A percentile compares a stretch with the other conserved stretches of the same genome.
phyloP scores from a whole-genome alignment of 495 filamentous ascomycete species.

The Penicillium odoratum region DNA sequence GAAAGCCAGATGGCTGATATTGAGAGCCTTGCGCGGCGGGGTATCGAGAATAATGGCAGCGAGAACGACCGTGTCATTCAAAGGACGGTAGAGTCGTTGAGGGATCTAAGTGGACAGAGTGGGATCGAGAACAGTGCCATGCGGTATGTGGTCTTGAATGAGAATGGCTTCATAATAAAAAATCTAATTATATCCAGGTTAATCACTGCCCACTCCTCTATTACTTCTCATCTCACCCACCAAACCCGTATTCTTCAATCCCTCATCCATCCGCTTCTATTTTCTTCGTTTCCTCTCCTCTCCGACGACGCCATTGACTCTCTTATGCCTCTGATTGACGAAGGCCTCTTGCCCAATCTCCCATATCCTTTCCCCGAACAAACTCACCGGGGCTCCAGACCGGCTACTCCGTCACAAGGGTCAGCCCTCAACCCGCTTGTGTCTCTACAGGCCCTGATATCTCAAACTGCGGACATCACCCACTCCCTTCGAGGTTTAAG shows the following conservation, averaged over 20 bases:
- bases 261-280: conserved; percentile 67
- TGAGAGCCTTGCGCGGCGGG: conserved; percentile 70
- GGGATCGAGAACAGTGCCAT: conserved; percentile 77
- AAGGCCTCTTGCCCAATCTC: conserved; percentile 49
- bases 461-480: conserved; percentile 71
- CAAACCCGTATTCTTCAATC: conserved; percentile 81
- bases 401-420: conserved; percentile 35
- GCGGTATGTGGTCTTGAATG: conserved; percentile 52
- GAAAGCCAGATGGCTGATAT: conserved; percentile 76
- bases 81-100: conserved; percentile 69
- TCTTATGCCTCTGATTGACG: conserved; percentile 64
- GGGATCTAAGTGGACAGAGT: conserved; percentile 79
- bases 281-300: conserved; percentile 52
- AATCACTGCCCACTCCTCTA: conserved; percentile 82
- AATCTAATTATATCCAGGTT: conserved; percentile 52
- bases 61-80: conserved; percentile 66
- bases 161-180: conserved; percentile 14
- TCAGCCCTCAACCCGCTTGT: conserved; percentile 47
- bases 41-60: conserved; percentile 70
- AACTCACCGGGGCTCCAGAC: conserved; percentile 49
- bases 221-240: conserved; percentile 80
- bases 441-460: conserved; percentile 52
- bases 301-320: conserved; percentile 67
- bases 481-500: conserved; percentile 78
- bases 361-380: conserved; percentile 52